These are phyloP conservation scores for Fusarium bulbicola DNA, from an alignment of 2,329 filamentous ascomycete species.

Conservation along the genomic window DNA sequence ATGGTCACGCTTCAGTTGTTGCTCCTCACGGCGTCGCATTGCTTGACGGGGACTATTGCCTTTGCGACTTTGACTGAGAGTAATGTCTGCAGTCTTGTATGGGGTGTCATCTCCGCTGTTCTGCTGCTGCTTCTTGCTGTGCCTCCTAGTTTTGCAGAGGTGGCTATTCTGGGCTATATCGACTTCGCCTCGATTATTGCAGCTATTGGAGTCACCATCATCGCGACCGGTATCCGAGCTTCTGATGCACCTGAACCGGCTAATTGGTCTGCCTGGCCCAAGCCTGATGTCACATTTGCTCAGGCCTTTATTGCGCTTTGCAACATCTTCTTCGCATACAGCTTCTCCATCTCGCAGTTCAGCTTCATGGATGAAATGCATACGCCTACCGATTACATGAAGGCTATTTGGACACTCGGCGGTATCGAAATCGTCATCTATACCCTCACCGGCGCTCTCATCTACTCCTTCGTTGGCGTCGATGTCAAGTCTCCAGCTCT, in stretches of 20 bases:
- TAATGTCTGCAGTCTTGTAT: conserved; percentile 51
- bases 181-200: conserved; percentile 48
- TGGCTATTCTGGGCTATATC: conserved; percentile 39
- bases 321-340: conserved; percentile 75
- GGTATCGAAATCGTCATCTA: conserved; percentile 69
- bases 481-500: conserved; percentile 71
- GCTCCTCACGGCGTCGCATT: conserved; percentile 74
- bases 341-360: conserved; percentile 56
- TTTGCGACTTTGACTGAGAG: conserved; percentile 69
- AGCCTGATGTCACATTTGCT: conserved; percentile 53
- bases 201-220: conserved; percentile 70
- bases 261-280: conserved; percentile 51
- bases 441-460: conserved; percentile 67
- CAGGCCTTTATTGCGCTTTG: conserved; percentile 65
- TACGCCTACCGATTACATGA: conserved; percentile 51
- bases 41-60: conserved; percentile 72
- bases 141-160: conserved; percentile 51
- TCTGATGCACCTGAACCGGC: conserved; percentile 16
- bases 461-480: conserved; percentile 72
- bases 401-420: conserved; percentile 67
- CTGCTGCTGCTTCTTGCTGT: conserved; percentile 52
- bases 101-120: conserved; percentile 51
- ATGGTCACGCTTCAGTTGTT: conserved; percentile 68
- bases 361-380: conserved; percentile 59
- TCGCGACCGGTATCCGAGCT: conserved; percentile 62